Conservation (phyloP, 2,329 filamentous ascomycete species). For the Cercospora sp. region DNA sequence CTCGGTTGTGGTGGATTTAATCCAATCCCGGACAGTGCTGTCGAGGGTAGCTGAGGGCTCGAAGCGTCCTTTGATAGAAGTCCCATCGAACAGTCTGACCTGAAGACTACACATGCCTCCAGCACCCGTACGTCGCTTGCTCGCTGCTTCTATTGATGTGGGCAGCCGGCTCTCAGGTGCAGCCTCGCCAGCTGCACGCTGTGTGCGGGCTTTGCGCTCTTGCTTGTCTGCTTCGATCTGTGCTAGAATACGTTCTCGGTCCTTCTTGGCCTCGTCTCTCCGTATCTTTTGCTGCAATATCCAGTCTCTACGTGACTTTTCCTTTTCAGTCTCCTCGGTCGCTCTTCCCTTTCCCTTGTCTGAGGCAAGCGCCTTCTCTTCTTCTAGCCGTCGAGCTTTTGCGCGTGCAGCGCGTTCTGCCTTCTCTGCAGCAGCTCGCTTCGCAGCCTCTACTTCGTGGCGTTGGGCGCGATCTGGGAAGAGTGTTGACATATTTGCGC, state of each 20-base stretch:
- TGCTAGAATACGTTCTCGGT: slow-evolving; percentile 69
- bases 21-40: slow-evolving; percentile 71
- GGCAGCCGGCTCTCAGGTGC: slow-evolving; percentile 13
- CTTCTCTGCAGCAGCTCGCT: slow-evolving; percentile 54
- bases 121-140: slow-evolving; percentile 23
- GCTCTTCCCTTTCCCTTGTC: slow-evolving; percentile 30
- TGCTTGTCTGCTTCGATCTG: slow-evolving; percentile 76
- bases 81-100: slow-evolving; percentile 80
- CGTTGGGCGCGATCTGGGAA: slow-evolving; percentile 56
- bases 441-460: slow-evolving; percentile 44
- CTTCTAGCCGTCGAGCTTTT: slow-evolving; percentile 44
- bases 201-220: slow-evolving; percentile 61
- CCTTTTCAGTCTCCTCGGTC: slow-evolving; percentile 42
- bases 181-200: slow-evolving; percentile 30
- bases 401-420: slow-evolving; percentile 44
- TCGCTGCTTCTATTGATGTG: slow-evolving; percentile 25
- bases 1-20: slow-evolving; percentile 59
- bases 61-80: slow-evolving; percentile 73
- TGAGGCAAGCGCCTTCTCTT: slow-evolving; percentile 31
- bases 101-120: slow-evolving; percentile 56
- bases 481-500: slow-evolving; percentile 36
- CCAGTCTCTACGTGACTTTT: slow-evolving; percentile 40
- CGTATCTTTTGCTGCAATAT: slow-evolving; percentile 56
- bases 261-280: slow-evolving; percentile 65
- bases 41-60: slow-evolving; percentile 59